Evolutionary conservation across 495 filamentous ascomycete species (phyloP).

Genomic region (Annulohypoxylon nitens): DNA sequence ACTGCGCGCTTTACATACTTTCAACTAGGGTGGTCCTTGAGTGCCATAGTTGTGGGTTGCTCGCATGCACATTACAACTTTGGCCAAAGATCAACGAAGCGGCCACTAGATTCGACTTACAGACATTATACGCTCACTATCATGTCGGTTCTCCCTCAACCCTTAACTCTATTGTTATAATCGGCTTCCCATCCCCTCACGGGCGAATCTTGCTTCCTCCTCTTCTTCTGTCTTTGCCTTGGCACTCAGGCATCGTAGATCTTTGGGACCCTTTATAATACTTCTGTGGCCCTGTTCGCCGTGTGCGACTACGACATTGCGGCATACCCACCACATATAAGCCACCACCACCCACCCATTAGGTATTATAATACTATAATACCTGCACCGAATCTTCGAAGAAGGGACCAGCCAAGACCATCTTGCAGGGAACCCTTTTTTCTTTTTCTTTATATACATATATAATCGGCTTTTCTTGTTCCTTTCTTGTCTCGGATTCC

Average conservation of each 20-base stretch:
- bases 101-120: conserved; percentile 37
- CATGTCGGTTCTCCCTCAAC: conserved; percentile 9
- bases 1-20: conserved; percentile 28
- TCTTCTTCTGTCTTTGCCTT: conserved; percentile 44
- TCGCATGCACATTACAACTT: conserved; percentile 50
- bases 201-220: conserved; percentile 21
- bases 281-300: conserved; percentile 19
- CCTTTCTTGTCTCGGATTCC: conserved; percentile 18
- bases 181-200: conserved; percentile 40
- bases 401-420: conserved; percentile 46
- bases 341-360: conserved; percentile 28
- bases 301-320: conserved; percentile 45
- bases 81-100: conserved; percentile 45
- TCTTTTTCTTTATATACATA: neutral
- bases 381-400: conserved; percentile 49
- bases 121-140: conserved; percentile 33
- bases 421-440: conserved; percentile 22
- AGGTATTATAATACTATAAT: conserved; percentile 7
- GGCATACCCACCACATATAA: conserved; percentile 34
- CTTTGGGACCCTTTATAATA: conserved; percentile 40
- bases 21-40: conserved; percentile 29
- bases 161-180: conserved; percentile 41
- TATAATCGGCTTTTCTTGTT: conserved; percentile 19
- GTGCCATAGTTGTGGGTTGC: conserved; percentile 43
- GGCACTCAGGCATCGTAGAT: conserved; percentile 50